phyloP scores from a whole-genome alignment of 2,329 filamentous ascomycete species.

The Sporothrix variecibatus region DNA sequence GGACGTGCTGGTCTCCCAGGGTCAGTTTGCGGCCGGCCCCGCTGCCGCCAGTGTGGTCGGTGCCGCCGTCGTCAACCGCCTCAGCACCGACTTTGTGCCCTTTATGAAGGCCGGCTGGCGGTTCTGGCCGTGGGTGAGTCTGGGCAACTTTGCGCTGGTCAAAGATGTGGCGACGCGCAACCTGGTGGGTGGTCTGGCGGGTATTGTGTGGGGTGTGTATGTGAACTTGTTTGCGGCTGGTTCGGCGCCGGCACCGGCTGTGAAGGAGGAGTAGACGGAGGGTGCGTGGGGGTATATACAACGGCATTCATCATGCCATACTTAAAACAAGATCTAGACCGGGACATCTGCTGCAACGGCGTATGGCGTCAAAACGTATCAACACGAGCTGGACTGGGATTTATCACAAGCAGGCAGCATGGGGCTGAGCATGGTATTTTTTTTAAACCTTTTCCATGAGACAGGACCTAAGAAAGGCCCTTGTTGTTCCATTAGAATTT shows the following conservation, averaged over 20 bases:
- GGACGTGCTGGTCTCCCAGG: conserved; percentile 29
- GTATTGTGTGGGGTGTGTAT: conserved; percentile 71
- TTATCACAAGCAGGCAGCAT: neutral
- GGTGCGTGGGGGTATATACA: neutral
- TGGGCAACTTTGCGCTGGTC: conserved; percentile 66
- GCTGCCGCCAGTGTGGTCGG: conserved; percentile 34
- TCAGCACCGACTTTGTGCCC: conserved; percentile 60
- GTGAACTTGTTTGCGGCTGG: conserved; percentile 39
- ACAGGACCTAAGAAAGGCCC: neutral
- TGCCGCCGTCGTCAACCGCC: conserved; percentile 45
- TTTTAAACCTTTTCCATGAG: neutral
- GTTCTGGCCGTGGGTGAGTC: conserved; percentile 68
- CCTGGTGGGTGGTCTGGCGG: conserved; percentile 66
- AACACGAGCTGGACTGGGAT: neutral
- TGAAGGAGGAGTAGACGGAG: neutral
- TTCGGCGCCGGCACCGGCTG: neutral
- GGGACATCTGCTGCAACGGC: neutral
- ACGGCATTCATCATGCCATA: neutral
- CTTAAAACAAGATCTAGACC: neutral
- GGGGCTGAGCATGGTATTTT: neutral
- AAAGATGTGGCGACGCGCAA: conserved; percentile 66
- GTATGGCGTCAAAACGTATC: neutral
- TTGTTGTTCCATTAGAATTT: neutral
- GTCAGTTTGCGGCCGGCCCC: conserved; percentile 29
- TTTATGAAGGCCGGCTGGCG: conserved; percentile 70